Conservation (phyloP, 1,284 basidiomycete species). For the Neolentinus lepideus region DNA sequence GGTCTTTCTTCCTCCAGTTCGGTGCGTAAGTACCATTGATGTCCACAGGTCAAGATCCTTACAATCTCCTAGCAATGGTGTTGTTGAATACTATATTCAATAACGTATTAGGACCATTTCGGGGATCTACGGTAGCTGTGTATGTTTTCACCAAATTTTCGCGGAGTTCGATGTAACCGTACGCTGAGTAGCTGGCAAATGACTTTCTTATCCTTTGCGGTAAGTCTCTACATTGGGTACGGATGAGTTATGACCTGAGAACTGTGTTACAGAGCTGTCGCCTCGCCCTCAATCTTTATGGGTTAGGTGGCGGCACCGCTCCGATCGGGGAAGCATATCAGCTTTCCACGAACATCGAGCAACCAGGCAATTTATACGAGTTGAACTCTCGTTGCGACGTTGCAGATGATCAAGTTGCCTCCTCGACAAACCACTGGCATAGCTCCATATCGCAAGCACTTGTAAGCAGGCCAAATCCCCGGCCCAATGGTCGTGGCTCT, state of each 20-base stretch:
- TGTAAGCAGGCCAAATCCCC: too few species aligned
- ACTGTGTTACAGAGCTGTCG: not conserved
- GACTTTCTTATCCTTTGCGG: not conserved
- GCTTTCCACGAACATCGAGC: not conserved
- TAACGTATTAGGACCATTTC: not conserved
- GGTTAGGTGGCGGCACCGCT: not conserved
- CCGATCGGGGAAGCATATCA: not conserved
- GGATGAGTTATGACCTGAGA: too few species aligned
- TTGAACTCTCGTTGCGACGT: not conserved
- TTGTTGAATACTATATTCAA: not conserved
- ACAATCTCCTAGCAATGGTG: not conserved
- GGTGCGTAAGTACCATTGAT: slow-evolving; percentile 5
- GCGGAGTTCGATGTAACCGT: not conserved
- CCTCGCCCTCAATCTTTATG: not conserved
- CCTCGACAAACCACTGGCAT: too few species aligned
- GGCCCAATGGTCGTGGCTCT: too few species aligned
- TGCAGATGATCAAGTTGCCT: not conserved
- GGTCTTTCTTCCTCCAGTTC: slow-evolving; percentile 21
- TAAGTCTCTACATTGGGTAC: too few species aligned
- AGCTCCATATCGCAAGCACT: too few species aligned
- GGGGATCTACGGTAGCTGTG: not conserved
- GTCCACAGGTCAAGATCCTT: not conserved
- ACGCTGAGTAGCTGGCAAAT: not conserved
- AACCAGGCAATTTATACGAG: not conserved
- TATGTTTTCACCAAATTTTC: not conserved